Percentiles rank a stretch among this genome's conserved stretches.
Evolutionary conservation across 208 protist species (phyloP).

Genomic region (Strigomonas culicis): DNA sequence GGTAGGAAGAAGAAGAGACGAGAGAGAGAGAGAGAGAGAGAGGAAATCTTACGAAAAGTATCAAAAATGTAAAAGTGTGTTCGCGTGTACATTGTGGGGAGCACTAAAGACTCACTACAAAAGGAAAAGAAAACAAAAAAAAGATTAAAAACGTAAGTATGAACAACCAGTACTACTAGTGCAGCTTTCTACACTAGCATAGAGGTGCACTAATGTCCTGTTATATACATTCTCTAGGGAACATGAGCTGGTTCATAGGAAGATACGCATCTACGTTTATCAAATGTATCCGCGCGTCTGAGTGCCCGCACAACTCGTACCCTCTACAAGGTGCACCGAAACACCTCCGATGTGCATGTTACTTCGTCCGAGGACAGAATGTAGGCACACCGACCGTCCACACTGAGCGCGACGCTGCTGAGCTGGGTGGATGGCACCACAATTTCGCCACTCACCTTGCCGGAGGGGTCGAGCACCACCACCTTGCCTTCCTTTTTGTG

Average conservation of each 20-base stretch:
- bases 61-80: too few species aligned
- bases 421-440: slow-evolving; percentile 38
- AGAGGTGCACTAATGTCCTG: too few species aligned
- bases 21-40: neutral
- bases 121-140: slow-evolving; percentile 7
- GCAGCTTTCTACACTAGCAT: too few species aligned
- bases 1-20: slow-evolving; percentile 7
- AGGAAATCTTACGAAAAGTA: neutral
- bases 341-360: slow-evolving; percentile 30
- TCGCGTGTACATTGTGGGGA: neutral
- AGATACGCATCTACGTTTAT: too few species aligned
- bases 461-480: slow-evolving; percentile 34
- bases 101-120: too few species aligned
- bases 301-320: too few species aligned
- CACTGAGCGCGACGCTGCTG: slow-evolving; percentile 32
- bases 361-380: slow-evolving; percentile 36
- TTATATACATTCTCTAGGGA: too few species aligned
- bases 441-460: slow-evolving; percentile 34
- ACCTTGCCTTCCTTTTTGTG: slow-evolving; percentile 31
- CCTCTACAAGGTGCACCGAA: neutral
- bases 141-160: slow-evolving; percentile 1
- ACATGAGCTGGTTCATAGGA: too few species aligned
- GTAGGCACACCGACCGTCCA: slow-evolving; percentile 30
- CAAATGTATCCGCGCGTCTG: too few species aligned
- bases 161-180: too few species aligned